Conservation (phyloP, 495 filamentous ascomycete genomes). For the Aspergillus biplanus region DNA sequence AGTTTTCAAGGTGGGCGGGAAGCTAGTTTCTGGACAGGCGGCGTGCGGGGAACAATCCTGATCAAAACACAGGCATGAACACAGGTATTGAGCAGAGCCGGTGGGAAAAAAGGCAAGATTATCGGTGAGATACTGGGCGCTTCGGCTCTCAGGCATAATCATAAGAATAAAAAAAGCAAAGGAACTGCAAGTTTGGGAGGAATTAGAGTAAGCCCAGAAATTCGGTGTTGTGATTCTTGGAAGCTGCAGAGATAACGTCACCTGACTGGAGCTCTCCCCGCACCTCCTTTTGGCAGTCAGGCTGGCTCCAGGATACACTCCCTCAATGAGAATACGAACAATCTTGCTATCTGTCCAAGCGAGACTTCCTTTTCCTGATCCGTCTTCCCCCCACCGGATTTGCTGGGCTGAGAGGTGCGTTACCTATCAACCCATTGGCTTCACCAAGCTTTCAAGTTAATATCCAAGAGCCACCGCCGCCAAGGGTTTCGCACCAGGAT, state of each 20-base stretch:
- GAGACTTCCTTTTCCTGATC: background rate
- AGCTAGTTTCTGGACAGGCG: background rate
- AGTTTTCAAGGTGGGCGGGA: background rate
- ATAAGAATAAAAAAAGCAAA: background rate
- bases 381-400: slow-evolving; percentile 2
- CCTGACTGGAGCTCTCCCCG: slow-evolving; percentile 25
- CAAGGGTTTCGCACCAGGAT: background rate
- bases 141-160: too few species aligned
- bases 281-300: slow-evolving; percentile 2
- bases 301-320: background rate
- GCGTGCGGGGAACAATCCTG: background rate
- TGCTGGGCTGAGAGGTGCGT: background rate
- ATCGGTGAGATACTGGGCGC: background rate
- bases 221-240: background rate
- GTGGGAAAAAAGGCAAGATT: background rate
- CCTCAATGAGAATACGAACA: background rate
- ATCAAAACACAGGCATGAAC: background rate
- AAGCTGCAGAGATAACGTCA: slow-evolving; percentile 16
- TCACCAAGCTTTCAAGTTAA: background rate
- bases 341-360: background rate
- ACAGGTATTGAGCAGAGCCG: background rate
- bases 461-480: background rate
- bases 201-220: background rate
- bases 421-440: slow-evolving; percentile 1
- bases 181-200: background rate